A percentile compares a stretch with the other conserved stretches of the same genome.
Conservation (phyloP, 371 early-diverging fungal genomes). For the Mortierella sp. region DNA sequence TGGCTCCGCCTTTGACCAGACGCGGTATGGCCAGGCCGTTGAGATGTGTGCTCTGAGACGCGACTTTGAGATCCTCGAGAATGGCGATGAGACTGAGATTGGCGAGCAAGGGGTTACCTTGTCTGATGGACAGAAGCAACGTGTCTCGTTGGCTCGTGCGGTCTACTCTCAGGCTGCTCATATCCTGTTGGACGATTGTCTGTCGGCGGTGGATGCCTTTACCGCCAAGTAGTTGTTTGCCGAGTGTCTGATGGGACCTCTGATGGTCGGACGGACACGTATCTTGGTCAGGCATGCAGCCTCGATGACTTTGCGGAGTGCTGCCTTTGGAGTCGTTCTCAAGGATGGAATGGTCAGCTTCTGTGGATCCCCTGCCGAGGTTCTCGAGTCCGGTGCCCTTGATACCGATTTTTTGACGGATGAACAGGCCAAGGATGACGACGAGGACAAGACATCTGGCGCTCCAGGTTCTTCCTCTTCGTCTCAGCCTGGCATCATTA, state of each 20-base stretch:
- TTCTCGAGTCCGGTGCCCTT: constrained; percentile 61
- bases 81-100: constrained; percentile 90
- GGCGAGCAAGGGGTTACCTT: constrained; percentile 91
- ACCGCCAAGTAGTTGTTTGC: constrained; percentile 85
- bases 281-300: constrained; percentile 91
- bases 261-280: constrained; percentile 81
- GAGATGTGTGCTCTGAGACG: constrained; percentile 79
- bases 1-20: constrained; percentile 75
- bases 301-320: constrained; percentile 76
- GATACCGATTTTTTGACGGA: constrained; percentile 62
- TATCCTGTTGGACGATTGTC: constrained; percentile 82
- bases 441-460: constrained; percentile 19
- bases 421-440: constrained; percentile 33
- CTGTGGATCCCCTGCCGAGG: constrained; percentile 65
- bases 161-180: constrained; percentile 79
- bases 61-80: constrained; percentile 85
- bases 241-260: constrained; percentile 72
- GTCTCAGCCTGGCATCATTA: constrained; percentile 16
- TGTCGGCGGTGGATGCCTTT: constrained; percentile 88
- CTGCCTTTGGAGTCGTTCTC: constrained; percentile 78
- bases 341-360: constrained; percentile 71
- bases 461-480: constrained; percentile 25
- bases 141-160: constrained; percentile 83
- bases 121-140: constrained; percentile 90
- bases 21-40: constrained; percentile 71